A percentile compares a stretch with the other conserved stretches of the same genome.
phyloP scores from a whole-genome alignment of 2,329 filamentous ascomycete genomes.

The Coniella vitis region DNA sequence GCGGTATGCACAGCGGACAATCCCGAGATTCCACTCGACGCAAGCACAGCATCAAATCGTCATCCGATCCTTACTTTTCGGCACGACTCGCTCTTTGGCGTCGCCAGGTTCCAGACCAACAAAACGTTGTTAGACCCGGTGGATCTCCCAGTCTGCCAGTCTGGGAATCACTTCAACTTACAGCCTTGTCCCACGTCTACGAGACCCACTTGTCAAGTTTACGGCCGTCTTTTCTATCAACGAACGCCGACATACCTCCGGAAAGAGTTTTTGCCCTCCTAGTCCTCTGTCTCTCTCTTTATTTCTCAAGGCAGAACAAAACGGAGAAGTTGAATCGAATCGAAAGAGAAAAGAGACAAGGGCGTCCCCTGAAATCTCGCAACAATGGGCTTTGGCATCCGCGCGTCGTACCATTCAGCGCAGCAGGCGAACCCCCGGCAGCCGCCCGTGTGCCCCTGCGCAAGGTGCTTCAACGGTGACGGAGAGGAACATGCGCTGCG shows the following conservation, averaged over 20 bases:
- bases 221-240: too few species aligned
- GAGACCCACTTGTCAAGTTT: not conserved
- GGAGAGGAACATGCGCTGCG: not conserved
- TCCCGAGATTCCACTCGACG: too few species aligned
- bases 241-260: conserved; percentile 12
- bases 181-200: not conserved
- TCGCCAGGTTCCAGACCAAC: not conserved
- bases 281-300: not conserved
- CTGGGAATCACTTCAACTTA: conserved; percentile 10
- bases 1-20: too few species aligned
- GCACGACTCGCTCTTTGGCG: not conserved
- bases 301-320: not conserved
- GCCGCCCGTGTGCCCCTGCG: conserved; percentile 11
- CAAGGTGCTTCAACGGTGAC: conserved; percentile 8
- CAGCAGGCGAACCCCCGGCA: conserved; percentile 7
- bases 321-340: not conserved
- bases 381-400: conserved; percentile 13
- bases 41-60: not conserved
- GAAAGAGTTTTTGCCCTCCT: not conserved
- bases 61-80: not conserved
- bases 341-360: not conserved
- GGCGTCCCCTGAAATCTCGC: not conserved
- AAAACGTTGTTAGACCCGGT: not conserved
- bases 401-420: conserved; percentile 9
- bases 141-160: not conserved